phyloP scores from a whole-genome alignment of 352 stramenopile species.

The Pythium aphanidermatum region DNA sequence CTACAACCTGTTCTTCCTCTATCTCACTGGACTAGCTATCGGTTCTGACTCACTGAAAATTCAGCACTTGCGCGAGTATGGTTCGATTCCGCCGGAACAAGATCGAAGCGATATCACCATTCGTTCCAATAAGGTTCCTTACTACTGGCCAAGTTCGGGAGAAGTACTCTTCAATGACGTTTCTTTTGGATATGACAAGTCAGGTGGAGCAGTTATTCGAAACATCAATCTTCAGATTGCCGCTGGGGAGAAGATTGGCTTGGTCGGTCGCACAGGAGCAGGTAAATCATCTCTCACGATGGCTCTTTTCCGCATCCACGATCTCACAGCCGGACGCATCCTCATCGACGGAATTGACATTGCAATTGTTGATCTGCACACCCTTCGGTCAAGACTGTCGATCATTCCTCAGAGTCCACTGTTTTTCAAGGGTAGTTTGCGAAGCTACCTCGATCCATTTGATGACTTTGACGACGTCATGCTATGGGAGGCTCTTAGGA shows the following conservation, averaged over 20 bases:
- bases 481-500: constrained; percentile 19
- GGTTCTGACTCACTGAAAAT: constrained; percentile 18
- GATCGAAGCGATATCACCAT: constrained; percentile 29
- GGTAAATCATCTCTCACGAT: constrained; percentile 12
- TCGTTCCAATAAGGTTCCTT: not conserved
- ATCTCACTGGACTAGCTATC: constrained; percentile 45
- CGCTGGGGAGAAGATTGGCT: constrained; percentile 44
- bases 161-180: constrained; percentile 22
- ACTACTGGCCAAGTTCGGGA: not conserved
- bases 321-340: constrained; percentile 54
- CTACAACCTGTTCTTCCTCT: constrained; percentile 4
- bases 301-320: constrained; percentile 15
- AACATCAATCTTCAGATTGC: constrained; percentile 38
- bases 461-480: constrained; percentile 41
- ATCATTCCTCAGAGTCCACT: constrained; percentile 82
- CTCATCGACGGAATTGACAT: constrained; percentile 80
- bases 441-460: constrained; percentile 88
- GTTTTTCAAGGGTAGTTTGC: constrained; percentile 79
- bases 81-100: not conserved
- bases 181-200: constrained; percentile 13
- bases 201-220: constrained; percentile 3
- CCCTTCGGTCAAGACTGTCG: constrained; percentile 15
- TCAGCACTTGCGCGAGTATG: constrained; percentile 2
- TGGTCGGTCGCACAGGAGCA: constrained; percentile 65
- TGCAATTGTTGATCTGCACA: constrained; percentile 6